These are phyloP conservation scores for Calocera viscosa DNA, from an alignment of 768 basidiomycete species.

Conservation along the genomic window DNA sequence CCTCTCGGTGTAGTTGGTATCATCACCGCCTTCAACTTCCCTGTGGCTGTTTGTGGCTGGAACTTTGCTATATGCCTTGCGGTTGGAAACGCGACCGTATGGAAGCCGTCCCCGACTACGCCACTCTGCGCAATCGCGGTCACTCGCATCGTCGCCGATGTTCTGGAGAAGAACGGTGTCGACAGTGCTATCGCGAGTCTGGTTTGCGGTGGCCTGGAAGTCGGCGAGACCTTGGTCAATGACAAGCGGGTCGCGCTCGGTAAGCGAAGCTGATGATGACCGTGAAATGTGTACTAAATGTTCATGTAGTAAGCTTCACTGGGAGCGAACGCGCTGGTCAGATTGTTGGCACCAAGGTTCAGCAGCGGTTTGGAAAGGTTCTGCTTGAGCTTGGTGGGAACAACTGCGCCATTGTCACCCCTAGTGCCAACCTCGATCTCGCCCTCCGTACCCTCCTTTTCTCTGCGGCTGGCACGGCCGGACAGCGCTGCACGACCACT, in stretches of 20 bases:
- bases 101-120: constrained; percentile 89
- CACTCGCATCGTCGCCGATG: constrained; percentile 66
- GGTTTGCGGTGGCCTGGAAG: constrained; percentile 68
- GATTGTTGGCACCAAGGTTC: constrained; percentile 76
- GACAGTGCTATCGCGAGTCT: constrained; percentile 76
- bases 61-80: constrained; percentile 80
- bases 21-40: constrained; percentile 92
- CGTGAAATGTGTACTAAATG: background rate
- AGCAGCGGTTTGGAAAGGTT: constrained; percentile 76
- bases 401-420: constrained; percentile 85
- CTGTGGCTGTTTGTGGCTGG: constrained; percentile 88
- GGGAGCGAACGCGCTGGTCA: constrained; percentile 83
- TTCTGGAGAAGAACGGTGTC: constrained; percentile 70
- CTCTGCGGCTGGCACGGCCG: constrained; percentile 76
- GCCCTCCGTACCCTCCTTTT: constrained; percentile 88
- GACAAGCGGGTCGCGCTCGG: constrained; percentile 67
- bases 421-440: constrained; percentile 82
- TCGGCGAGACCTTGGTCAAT: constrained; percentile 66
- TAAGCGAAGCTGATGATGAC: constrained; percentile 25
- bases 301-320: constrained; percentile 71
- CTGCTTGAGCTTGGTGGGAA: constrained; percentile 91
- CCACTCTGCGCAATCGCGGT: constrained; percentile 84
- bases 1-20: constrained; percentile 65
- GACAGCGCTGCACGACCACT: constrained; percentile 71
- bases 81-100: constrained; percentile 83